Evolutionary conservation across 441 rosid species (phyloP), one percentile per base, ranked within the genome.

Genomic region (Kokia cookei): DNA sequence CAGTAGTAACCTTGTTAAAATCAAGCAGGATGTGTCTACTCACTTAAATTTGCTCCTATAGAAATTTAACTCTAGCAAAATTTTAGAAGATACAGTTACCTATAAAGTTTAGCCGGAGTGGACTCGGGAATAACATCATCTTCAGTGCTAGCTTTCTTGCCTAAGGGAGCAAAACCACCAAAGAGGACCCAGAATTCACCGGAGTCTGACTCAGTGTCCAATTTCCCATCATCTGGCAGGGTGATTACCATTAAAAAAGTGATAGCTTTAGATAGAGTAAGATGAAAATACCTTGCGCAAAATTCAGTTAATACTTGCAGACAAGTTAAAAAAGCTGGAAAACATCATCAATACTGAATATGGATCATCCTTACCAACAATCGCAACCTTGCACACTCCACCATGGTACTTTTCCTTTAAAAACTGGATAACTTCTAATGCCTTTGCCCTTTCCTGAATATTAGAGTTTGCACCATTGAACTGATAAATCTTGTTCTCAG

Each of bases 161-260:
- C 95, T 32, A 96, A 89, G 51, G 99, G 98, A 76, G 99, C 98
- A 83, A 96, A 96, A 53, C 99, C 99, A 82, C 99, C 99, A 81
- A 94, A 86, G 66, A 96, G 96, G 75, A 94, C 98, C 99, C 99
- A 94, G 79, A 96, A 96, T 77, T 91, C 99, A 66, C 99, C 99
- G 0, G 98, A 94, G 77, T 96, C 99, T 35, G 98, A 96, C 81
- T 94, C 98, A 22, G 98, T 91, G 80, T 96, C 99, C 77, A 96
- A 82, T 81, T 94, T 96, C 47, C 99, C 98, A 78, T 96, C 99
- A 82, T 93, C 98, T 96, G 84, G 75, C 74, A 83, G 14, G 60
- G 64, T 29, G 66, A 69, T 47, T 67, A 77, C 60, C 13, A 74
- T 58, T 45, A 59, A 48, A 43, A 58, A 74, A 26, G 12, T 67